Base-by-base conservation (phyloP, 108 stramenopile species). In the Stephanodiscus minutulus region DNA sequence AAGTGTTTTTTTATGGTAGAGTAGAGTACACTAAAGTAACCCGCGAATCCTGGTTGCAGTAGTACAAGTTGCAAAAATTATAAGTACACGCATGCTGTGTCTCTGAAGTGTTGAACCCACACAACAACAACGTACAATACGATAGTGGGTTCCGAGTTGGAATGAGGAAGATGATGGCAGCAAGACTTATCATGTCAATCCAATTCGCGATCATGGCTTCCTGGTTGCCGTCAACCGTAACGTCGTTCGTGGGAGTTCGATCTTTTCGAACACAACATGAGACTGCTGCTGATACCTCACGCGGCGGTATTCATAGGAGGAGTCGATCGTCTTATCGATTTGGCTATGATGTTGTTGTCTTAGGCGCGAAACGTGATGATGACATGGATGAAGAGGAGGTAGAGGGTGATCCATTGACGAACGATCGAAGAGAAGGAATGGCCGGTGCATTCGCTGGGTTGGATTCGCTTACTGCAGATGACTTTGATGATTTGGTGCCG, bases 341-440 rank as follows among this genome's bases (percentile, higher is more conserved):
- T 58, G 57, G 2, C 57, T 33, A 7, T 17, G 28, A 5, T 56
- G 5, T 24, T 56, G 2, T 25, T 29, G 27, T 1, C 2, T 18
- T 33, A 7, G 33, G 17, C 18, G 64, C 48, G 7, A 58, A 44
- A 15, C 13, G 47, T 47, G 54, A 46, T 0, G 60, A 43, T 21
- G 28, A 54, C 61, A 18, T 50, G 47, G 66, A 41, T 17, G 54
- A 54, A 13, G 61, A 73, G 49, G 74, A 59, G 0, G 20, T 48
- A 9, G 67, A 73, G 35, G 41, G 20, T 47, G 72, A 73, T 21
- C 21, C 25, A 31, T 61, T 61, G 15, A 20, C 44, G 46, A 64
- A 70, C 27, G 76, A 77, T 70, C 68, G 62, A 59, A 56, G 76
- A 50, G 76, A 77, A 50, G 76, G 76, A 50, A 77, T 77, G 76